Evolutionary conservation across 1,284 basidiomycete genomes (phyloP).

Genomic region (Heimioporus punctisporus): DNA sequence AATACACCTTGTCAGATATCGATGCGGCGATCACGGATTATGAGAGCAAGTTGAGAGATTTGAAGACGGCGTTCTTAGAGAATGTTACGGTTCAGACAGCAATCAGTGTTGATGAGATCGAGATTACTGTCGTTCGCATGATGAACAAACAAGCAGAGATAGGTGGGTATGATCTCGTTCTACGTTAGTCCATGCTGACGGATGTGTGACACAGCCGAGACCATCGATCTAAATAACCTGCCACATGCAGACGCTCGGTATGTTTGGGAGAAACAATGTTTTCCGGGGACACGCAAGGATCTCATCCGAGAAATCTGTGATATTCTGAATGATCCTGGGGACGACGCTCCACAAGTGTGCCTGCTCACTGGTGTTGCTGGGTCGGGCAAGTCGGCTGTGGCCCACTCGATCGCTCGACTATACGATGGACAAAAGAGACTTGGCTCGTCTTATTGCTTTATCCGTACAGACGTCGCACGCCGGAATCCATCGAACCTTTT

Average conservation of each 20-base stretch:
- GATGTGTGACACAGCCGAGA: constrained; percentile 3
- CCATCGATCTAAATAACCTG: constrained; percentile 17
- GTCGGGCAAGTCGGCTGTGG: constrained; percentile 21
- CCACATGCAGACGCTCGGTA: constrained; percentile 24
- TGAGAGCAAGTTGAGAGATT: constrained; percentile 16
- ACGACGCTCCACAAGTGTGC: constrained; percentile 13
- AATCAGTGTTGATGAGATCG: constrained; percentile 1
- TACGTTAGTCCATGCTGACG: background rate
- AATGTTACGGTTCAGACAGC: constrained; percentile 14
- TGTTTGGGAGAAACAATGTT: constrained; percentile 16
- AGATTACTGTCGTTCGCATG: constrained; percentile 17
- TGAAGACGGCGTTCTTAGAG: constrained; percentile 20
- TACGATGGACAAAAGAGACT: constrained; percentile 21
- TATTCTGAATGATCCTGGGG: constrained; percentile 10
- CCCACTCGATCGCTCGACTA: constrained; percentile 22
- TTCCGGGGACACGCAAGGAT: constrained; percentile 20
- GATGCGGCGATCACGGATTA: constrained; percentile 18
- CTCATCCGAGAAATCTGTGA: constrained; percentile 17
- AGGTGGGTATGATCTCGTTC: no score
- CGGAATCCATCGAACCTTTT: constrained; percentile 24
- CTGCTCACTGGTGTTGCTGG: constrained; percentile 23
- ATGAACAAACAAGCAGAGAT: constrained; percentile 15
- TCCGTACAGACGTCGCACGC: constrained; percentile 12
- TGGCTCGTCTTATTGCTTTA: constrained; percentile 23
- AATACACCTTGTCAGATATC: constrained; percentile 20